phyloP scores from a whole-genome alignment of 2,329 filamentous ascomycete species.

The Blastomyces gilchristii region DNA sequence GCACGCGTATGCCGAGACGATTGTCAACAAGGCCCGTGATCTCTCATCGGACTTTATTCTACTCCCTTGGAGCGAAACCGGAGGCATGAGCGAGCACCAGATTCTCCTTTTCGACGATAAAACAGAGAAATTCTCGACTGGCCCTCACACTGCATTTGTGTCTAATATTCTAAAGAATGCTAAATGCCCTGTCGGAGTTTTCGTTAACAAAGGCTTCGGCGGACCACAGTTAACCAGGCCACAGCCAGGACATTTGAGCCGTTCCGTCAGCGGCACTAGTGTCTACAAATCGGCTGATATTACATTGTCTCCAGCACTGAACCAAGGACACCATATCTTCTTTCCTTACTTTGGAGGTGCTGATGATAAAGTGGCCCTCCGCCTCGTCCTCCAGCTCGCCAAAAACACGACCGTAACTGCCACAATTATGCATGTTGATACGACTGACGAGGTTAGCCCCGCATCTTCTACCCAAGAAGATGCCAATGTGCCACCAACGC shows the following conservation, averaged over 20 bases:
- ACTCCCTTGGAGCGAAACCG: slow-evolving; percentile 82
- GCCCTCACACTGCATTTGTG: slow-evolving; percentile 65
- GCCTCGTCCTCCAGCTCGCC: slow-evolving; percentile 73
- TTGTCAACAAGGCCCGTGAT: slow-evolving; percentile 60
- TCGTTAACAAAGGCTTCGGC: slow-evolving; percentile 63
- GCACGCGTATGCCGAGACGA: slow-evolving; percentile 64
- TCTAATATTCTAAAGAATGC: slow-evolving; percentile 53
- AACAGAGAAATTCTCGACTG: slow-evolving; percentile 48
- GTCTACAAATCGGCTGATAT: slow-evolving; percentile 51
- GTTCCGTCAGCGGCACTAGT: slow-evolving; percentile 48
- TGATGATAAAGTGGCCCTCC: slow-evolving; percentile 71
- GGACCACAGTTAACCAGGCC: slow-evolving; percentile 23
- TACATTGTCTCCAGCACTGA: slow-evolving; percentile 47
- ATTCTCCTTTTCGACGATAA: slow-evolving; percentile 42
- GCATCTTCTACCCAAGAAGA: neutral
- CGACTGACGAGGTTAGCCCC: slow-evolving; percentile 11
- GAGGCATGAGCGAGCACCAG: slow-evolving; percentile 58
- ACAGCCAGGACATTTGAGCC: slow-evolving; percentile 31
- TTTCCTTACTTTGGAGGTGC: slow-evolving; percentile 74
- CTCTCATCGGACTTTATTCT: slow-evolving; percentile 64
- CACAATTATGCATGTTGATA: slow-evolving; percentile 56
- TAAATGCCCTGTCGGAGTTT: slow-evolving; percentile 60
- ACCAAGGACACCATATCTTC: slow-evolving; percentile 73
- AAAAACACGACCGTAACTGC: slow-evolving; percentile 69
- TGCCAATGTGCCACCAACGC: slow-evolving; percentile 7